A percentile compares a stretch with the other conserved stretches of the same genome.
Evolutionary conservation across 2,329 filamentous ascomycete genomes (phyloP).

Genomic region (Fulvia fulva): DNA sequence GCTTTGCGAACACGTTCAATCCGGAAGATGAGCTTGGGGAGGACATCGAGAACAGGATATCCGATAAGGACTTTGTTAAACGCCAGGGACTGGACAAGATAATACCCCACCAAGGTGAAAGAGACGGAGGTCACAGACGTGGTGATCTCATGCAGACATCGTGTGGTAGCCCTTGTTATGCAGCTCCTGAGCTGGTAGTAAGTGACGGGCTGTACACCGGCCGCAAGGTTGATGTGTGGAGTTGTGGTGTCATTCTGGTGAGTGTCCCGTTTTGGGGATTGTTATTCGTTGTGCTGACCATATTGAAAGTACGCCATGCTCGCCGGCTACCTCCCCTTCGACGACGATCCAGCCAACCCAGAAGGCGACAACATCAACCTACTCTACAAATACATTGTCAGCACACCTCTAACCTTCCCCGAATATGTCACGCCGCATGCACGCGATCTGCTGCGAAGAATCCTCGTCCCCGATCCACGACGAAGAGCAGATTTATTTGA

Average conservation of each 20-base stretch:
- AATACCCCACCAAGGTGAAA: slow-evolving; percentile 59
- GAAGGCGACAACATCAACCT: slow-evolving; percentile 99
- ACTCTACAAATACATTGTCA: slow-evolving; percentile 98
- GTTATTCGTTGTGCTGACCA: slow-evolving; percentile 8
- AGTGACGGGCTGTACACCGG: slow-evolving; percentile 97
- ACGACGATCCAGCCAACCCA: slow-evolving; percentile 95
- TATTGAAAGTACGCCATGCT: slow-evolving; percentile 89
- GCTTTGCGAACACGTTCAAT: slow-evolving; percentile 97
- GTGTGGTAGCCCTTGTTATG: slow-evolving; percentile 96
- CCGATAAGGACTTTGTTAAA: slow-evolving; percentile 85
- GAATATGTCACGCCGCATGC: slow-evolving; percentile 98
- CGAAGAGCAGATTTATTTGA: slow-evolving; percentile 96
- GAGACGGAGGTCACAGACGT: slow-evolving; percentile 53
- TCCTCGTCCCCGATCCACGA: slow-evolving; percentile 89
- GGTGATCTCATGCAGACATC: slow-evolving; percentile 99
- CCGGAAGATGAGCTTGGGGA: slow-evolving; percentile 80
- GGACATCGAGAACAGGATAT: slow-evolving; percentile 82
- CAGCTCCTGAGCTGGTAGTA: slow-evolving; percentile 92
- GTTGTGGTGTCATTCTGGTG: slow-evolving; percentile 96
- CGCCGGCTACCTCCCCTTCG: slow-evolving; percentile 93
- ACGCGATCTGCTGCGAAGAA: slow-evolving; percentile 83
- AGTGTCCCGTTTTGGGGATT: slow-evolving; percentile 37
- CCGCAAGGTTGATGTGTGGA: slow-evolving; percentile 98
- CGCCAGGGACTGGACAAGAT: slow-evolving; percentile 77
- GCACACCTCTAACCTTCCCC: slow-evolving; percentile 92